Evolutionary conservation across 2,329 filamentous ascomycete genomes (phyloP), one percentile per base, ranked within the genome.

Genomic region (Diaporthe vaccinii): DNA sequence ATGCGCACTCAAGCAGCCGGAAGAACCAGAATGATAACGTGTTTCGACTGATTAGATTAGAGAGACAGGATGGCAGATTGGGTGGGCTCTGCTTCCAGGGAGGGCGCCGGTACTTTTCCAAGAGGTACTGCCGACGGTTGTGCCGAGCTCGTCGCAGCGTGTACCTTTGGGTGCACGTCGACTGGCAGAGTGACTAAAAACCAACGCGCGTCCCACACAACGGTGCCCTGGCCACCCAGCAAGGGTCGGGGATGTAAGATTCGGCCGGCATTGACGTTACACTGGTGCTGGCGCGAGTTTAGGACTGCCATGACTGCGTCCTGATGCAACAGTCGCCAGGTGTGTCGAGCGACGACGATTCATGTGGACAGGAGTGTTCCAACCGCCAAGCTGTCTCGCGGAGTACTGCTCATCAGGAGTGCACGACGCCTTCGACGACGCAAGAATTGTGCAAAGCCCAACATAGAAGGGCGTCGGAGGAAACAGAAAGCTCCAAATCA

Each of bases 111-210:
- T 77, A 76, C 74, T 34, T 74, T 69, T 36, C 51, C 61, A 57
- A 17, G 31, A 74, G 74, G 74, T 77, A 77, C 67, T 74, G 76
- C 76, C 76, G 76, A 77, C 71, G 58, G 70, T 77, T 76, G 57
- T 76, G 76, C 76, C 76, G 76, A 77, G 67, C 59, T 59, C 67
- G 57, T 75, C 55, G 67, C 39, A 74, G 62, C 41, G 49, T 39
- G 57, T 75, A 73, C 70, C 61, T 53, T 34, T 34, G 34, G 65
- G 34, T 39, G 65, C 49, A 55, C n/a, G 41, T 22, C 7, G 65
- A 31, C 22, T 53, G 31, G 68, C 20, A 28, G 46, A 62, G 68
- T 58, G 70, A 76, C 73, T 41, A 55, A 14, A 8, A 31, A 31
- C 41, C 75, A 68, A 76, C 73, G 75, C 75, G 75, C 75, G 75